Evolutionary conservation across 2,329 filamentous ascomycete species (phyloP).

Genomic region (Colletotrichum plurivorum): DNA sequence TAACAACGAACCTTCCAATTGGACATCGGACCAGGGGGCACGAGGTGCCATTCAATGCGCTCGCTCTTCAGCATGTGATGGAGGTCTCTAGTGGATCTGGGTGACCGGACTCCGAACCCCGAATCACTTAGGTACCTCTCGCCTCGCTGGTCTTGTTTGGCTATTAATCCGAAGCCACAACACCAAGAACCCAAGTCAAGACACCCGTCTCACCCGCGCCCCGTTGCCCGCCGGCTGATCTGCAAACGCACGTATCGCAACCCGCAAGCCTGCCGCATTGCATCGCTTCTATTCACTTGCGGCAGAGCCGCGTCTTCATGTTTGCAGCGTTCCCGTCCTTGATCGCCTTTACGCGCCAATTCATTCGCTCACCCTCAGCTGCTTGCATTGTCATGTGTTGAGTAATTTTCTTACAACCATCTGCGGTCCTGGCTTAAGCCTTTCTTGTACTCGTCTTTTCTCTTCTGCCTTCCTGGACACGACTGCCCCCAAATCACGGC

Average conservation of each 20-base stretch:
- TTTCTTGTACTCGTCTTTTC: too few species aligned
- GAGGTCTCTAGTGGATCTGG: too few species aligned
- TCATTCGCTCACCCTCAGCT: constrained; percentile 5
- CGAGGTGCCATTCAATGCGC: too few species aligned
- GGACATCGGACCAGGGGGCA: too few species aligned
- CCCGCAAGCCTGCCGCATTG: background rate
- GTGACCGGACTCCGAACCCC: too few species aligned
- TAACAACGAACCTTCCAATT: too few species aligned
- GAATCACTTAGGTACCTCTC: background rate
- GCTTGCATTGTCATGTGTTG: constrained; percentile 35
- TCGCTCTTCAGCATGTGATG: too few species aligned
- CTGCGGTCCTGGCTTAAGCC: constrained; percentile 22
- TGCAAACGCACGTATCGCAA: constrained; percentile 25
- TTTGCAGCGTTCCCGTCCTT: background rate
- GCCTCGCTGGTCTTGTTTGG: background rate
- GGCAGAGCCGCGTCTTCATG: constrained; percentile 21
- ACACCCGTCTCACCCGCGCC: constrained; percentile 14
- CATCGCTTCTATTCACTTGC: constrained; percentile 5
- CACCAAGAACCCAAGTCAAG: too few species aligned
- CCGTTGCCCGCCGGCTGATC: constrained; percentile 5
- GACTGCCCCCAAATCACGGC: too few species aligned
- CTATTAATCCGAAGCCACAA: background rate
- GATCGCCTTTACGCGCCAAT: background rate
- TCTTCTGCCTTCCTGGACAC: too few species aligned
- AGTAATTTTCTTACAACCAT: constrained; percentile 5